Conservation (phyloP, 495 filamentous ascomycete species). For the Aspergillus saccharolyticus region DNA sequence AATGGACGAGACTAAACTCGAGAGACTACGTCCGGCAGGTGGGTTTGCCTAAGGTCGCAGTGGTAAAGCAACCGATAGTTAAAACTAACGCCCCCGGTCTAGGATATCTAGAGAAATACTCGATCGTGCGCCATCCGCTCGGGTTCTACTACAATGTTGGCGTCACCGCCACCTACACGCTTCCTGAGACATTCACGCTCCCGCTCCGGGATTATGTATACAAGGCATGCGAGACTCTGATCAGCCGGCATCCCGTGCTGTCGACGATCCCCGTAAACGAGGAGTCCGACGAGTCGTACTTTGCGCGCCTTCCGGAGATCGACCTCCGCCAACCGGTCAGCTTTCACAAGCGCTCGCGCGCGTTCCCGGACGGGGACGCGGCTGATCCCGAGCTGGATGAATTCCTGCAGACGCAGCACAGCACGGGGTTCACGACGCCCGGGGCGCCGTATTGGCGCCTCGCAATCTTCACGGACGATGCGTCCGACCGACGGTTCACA, state of each 20-base stretch:
- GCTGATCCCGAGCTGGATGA: constrained; percentile 27
- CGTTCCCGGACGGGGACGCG: constrained; percentile 10
- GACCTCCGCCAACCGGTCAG: constrained; percentile 32
- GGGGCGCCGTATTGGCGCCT: constrained; percentile 38
- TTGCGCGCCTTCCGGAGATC: constrained; percentile 40
- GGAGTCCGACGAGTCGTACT: constrained; percentile 36
- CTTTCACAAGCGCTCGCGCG: constrained; percentile 24
- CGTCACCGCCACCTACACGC: constrained; percentile 33
- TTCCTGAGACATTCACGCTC: constrained; percentile 24
- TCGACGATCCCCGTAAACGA: constrained; percentile 40
- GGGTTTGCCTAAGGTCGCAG: constrained; percentile 3
- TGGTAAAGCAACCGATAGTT: not conserved
- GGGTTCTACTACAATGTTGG: constrained; percentile 44
- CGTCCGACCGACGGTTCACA: constrained; percentile 23
- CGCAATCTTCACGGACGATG: constrained; percentile 22
- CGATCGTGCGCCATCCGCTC: constrained; percentile 37
- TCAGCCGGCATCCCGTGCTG: constrained; percentile 38
- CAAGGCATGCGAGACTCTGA: constrained; percentile 32
- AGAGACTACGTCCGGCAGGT: constrained; percentile 29
- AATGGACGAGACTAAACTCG: constrained; percentile 22
- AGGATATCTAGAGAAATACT: constrained; percentile 43
- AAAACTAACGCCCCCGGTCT: constrained; percentile 5
- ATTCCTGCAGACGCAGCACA: constrained; percentile 36
- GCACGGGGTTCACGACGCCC: constrained; percentile 22
- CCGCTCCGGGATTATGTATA: constrained; percentile 33